These are phyloP conservation scores for Aspergillus awamori DNA, from an alignment of 2,329 filamentous ascomycete species.

Conservation along the genomic window DNA sequence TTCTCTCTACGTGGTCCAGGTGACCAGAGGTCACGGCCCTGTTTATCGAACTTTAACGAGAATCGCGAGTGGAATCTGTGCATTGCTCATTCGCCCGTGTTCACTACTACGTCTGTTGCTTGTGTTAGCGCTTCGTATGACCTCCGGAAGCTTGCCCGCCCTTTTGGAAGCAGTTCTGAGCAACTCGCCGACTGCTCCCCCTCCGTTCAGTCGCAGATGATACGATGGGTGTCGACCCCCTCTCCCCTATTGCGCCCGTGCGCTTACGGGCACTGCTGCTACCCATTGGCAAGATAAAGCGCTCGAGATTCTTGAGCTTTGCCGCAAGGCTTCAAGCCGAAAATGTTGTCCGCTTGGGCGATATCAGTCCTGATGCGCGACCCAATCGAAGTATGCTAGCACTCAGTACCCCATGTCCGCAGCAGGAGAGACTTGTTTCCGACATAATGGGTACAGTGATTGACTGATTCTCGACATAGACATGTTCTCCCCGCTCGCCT, in stretches of 20 bases:
- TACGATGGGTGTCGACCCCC: slow-evolving; percentile 84
- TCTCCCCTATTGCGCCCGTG: slow-evolving; percentile 88
- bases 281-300: slow-evolving; percentile 83
- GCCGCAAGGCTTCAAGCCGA: slow-evolving; percentile 76
- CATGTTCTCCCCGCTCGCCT: slow-evolving; percentile 90
- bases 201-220: slow-evolving; percentile 45
- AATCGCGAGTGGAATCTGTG: neutral
- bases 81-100: neutral
- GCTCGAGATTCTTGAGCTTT: slow-evolving; percentile 77
- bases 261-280: slow-evolving; percentile 85
- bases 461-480: slow-evolving; percentile 56
- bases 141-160: slow-evolving; percentile 23
- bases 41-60: neutral
- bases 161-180: slow-evolving; percentile 39
- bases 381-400: slow-evolving; percentile 75
- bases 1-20: neutral
- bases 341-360: slow-evolving; percentile 79
- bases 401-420: neutral
- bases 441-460: slow-evolving; percentile 2
- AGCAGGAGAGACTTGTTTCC: neutral
- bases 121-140: slow-evolving; percentile 24
- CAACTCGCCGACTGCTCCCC: slow-evolving; percentile 36
- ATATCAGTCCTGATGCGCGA: slow-evolving; percentile 81
- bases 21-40: neutral
- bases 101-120: neutral